These are phyloP conservation scores for Globisporangium viniferum DNA, from an alignment of 352 stramenopile species.

Conservation along the genomic window DNA sequence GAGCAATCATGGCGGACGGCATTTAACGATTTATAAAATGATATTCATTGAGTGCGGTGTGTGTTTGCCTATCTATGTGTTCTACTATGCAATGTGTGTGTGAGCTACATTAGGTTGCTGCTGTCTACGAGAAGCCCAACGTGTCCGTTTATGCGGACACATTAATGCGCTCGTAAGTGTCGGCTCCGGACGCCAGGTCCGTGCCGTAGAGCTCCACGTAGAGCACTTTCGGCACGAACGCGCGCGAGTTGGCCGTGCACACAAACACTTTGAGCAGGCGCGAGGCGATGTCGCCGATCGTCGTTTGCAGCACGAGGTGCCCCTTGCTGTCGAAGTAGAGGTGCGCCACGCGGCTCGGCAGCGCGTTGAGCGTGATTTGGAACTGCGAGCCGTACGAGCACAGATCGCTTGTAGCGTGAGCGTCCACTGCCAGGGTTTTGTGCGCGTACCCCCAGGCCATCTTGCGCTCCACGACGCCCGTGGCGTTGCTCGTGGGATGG, in stretches of 20 bases:
- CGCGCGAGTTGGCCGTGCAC: slow-evolving; percentile 46
- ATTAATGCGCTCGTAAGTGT: slow-evolving; percentile 65
- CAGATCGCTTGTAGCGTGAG: background rate
- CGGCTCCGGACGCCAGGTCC: slow-evolving; percentile 36
- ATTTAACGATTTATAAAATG: slow-evolving; percentile 12
- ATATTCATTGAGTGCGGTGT: background rate
- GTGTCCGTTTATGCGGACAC: slow-evolving; percentile 19
- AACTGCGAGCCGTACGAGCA: slow-evolving; percentile 36
- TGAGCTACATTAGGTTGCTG: too few species aligned
- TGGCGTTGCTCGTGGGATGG: slow-evolving; percentile 60
- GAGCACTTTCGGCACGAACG: slow-evolving; percentile 72
- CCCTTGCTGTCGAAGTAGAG: slow-evolving; percentile 61
- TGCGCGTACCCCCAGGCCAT: slow-evolving; percentile 72
- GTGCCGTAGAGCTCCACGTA: slow-evolving; percentile 76
- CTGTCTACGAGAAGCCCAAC: background rate
- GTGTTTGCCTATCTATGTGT: background rate
- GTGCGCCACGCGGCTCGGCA: slow-evolving; percentile 45
- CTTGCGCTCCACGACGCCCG: slow-evolving; percentile 61
- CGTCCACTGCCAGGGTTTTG: slow-evolving; percentile 25
- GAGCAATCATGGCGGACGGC: background rate
- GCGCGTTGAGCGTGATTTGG: slow-evolving; percentile 62
- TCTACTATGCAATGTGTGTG: background rate
- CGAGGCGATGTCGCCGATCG: slow-evolving; percentile 40
- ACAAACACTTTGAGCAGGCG: slow-evolving; percentile 76
- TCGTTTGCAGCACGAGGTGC: slow-evolving; percentile 51